phyloP scores from a whole-genome alignment of 164 flowering plant genomes.

The Dillenia turbinata region DNA sequence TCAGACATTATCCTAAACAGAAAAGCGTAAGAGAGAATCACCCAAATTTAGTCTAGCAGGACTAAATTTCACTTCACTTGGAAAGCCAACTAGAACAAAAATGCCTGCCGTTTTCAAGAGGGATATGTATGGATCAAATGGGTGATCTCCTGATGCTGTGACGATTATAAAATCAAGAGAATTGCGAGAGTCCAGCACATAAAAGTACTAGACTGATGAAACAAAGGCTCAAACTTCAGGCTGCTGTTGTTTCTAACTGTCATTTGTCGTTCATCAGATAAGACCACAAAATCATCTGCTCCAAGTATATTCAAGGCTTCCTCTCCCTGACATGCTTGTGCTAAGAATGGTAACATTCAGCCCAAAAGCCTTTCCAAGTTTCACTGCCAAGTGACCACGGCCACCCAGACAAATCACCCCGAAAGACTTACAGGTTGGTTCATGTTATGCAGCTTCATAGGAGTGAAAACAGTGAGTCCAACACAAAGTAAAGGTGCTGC shows the following conservation, averaged over 20 bases:
- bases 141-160: constrained; percentile 71
- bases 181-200: neutral
- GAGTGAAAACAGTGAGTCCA: constrained; percentile 77
- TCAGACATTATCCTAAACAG: neutral
- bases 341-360: constrained; percentile 65
- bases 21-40: neutral
- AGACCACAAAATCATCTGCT: constrained; percentile 65
- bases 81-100: neutral
- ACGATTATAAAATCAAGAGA: neutral
- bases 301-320: constrained; percentile 59
- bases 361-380: constrained; percentile 81
- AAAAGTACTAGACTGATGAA: neutral
- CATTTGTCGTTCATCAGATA: constrained; percentile 66
- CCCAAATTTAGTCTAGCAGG: neutral
- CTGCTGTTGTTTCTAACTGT: constrained; percentile 28
- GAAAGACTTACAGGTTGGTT: constrained; percentile 72
- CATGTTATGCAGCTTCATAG: constrained; percentile 77
- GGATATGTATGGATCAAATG: constrained; percentile 1
- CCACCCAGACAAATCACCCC: constrained; percentile 85
- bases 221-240: neutral
- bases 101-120: neutral
- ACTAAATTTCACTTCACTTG: neutral
- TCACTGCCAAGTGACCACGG: constrained; percentile 81
- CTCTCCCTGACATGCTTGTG: constrained; percentile 67
- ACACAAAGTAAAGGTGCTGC: constrained; percentile 87